Percentiles rank a stretch among this genome's conserved stretches.
Evolutionary conservation across 2,329 filamentous ascomycete species (phyloP).

Genomic region (Ophiosphaerella herpotricha): DNA sequence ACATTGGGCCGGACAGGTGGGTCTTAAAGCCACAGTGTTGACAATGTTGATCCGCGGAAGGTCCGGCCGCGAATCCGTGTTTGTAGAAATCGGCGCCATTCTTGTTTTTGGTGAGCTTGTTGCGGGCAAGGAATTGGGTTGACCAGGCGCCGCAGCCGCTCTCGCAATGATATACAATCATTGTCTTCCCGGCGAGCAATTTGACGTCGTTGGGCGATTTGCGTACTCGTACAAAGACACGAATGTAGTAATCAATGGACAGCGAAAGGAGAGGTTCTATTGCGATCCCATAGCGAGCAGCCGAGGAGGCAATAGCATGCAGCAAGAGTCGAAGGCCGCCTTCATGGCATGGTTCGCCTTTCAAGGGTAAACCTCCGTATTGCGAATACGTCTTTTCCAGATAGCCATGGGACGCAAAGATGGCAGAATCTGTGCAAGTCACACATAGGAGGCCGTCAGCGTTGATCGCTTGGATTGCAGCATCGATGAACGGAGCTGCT

Average conservation of each 20-base stretch:
- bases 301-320: conserved; percentile 77
- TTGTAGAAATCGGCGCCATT: conserved; percentile 74
- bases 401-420: conserved; percentile 94
- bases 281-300: conserved; percentile 81
- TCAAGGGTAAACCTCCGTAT: conserved; percentile 89
- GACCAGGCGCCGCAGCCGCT: conserved; percentile 89
- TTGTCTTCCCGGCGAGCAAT: conserved; percentile 85
- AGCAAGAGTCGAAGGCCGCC: conserved; percentile 85
- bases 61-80: conserved; percentile 73
- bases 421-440: conserved; percentile 93
- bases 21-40: conserved; percentile 84
- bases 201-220: conserved; percentile 86
- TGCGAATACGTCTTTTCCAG: conserved; percentile 90
- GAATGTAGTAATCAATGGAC: conserved; percentile 93
- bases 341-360: conserved; percentile 86
- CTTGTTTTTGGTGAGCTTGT: conserved; percentile 69
- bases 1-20: conserved; percentile 94
- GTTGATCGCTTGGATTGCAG: conserved; percentile 82
- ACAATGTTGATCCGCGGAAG: conserved; percentile 69
- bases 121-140: conserved; percentile 76
- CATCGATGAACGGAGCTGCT: conserved; percentile 88
- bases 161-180: conserved; percentile 92
- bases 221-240: conserved; percentile 82
- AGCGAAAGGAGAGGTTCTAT: conserved; percentile 91
- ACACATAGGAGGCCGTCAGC: conserved; percentile 92